These are phyloP conservation scores for Nakazawaea sp. DNA, from an alignment of 805 yeast genomes.

Conservation along the genomic window DNA sequence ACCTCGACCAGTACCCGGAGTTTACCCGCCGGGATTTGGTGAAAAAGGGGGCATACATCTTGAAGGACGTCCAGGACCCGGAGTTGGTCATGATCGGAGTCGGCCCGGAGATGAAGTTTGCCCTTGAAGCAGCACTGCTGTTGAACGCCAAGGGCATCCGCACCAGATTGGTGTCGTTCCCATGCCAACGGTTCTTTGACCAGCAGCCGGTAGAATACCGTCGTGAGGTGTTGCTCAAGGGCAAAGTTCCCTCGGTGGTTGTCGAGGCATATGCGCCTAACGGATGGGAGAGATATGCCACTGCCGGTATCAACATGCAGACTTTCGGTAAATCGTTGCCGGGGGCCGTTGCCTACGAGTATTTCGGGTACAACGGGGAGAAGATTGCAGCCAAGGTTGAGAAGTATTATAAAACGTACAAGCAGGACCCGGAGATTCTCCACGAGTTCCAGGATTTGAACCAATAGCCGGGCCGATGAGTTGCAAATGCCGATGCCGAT, in stretches of 20 bases:
- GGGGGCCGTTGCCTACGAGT: conserved; percentile 23
- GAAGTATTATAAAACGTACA: conserved; percentile 17
- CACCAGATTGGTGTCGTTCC: conserved; percentile 23
- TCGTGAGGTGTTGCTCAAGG: conserved; percentile 18
- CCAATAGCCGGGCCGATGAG: conserved; percentile 1
- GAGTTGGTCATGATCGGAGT: conserved; percentile 20
- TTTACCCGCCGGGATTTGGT: conserved; percentile 16
- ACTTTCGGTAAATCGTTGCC: conserved; percentile 29
- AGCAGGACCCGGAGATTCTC: neutral
- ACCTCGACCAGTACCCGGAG: conserved; percentile 19
- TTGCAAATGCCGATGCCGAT: neutral
- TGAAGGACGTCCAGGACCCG: conserved; percentile 17
- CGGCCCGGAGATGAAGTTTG: conserved; percentile 23
- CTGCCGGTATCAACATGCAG: conserved; percentile 26
- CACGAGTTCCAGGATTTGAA: conserved; percentile 8
- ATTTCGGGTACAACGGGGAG: conserved; percentile 22
- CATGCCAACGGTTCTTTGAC: conserved; percentile 26
- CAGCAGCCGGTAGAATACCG: conserved; percentile 21
- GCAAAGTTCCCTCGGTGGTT: conserved; percentile 22
- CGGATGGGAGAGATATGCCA: conserved; percentile 31
- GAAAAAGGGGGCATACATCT: conserved; percentile 22
- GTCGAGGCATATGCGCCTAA: conserved; percentile 28
- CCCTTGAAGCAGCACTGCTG: conserved; percentile 21
- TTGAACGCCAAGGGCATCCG: conserved; percentile 19
- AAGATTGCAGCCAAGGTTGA: conserved; percentile 21